Percentiles rank a stretch among this genome's conserved stretches.
phyloP scores from a whole-genome alignment of 208 protist species.

The Wallacemonas sp. region DNA sequence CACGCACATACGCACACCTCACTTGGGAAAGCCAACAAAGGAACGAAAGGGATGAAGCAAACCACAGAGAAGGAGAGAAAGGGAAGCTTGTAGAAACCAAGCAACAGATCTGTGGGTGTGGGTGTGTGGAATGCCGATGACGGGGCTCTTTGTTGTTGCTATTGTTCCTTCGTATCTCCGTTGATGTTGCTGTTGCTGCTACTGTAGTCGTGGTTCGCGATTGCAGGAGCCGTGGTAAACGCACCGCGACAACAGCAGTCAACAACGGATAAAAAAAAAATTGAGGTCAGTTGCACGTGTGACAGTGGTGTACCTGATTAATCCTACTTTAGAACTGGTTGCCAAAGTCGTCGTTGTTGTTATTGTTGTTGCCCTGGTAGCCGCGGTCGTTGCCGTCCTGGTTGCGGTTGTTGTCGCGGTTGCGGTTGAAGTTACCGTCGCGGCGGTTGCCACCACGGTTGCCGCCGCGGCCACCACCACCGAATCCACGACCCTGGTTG shows the following conservation, averaged over 20 bases:
- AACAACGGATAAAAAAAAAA: constrained; percentile 5
- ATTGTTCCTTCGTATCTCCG: too few species aligned
- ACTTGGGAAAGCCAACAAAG: not conserved
- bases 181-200: too few species aligned
- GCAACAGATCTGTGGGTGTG: not conserved
- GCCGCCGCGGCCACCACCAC: constrained; percentile 41
- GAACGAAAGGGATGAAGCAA: not conserved
- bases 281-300: too few species aligned
- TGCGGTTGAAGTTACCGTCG: constrained; percentile 30
- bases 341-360: constrained; percentile 74
- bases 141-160: too few species aligned
- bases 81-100: too few species aligned
- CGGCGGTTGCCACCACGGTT: constrained; percentile 42
- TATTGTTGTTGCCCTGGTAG: constrained; percentile 38
- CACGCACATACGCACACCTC: not conserved
- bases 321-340: constrained; percentile 73
- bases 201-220: too few species aligned
- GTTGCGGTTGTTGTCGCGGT: constrained; percentile 24
- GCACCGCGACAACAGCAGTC: too few species aligned
- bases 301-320: not conserved
- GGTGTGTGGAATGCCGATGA: not conserved
- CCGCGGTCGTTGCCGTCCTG: constrained; percentile 34
- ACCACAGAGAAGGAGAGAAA: too few species aligned
- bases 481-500: constrained; percentile 33
- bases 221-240: too few species aligned